Conservation (phyloP, 202 grass and related monocot species). For the Cymbopogon flexuosus region DNA sequence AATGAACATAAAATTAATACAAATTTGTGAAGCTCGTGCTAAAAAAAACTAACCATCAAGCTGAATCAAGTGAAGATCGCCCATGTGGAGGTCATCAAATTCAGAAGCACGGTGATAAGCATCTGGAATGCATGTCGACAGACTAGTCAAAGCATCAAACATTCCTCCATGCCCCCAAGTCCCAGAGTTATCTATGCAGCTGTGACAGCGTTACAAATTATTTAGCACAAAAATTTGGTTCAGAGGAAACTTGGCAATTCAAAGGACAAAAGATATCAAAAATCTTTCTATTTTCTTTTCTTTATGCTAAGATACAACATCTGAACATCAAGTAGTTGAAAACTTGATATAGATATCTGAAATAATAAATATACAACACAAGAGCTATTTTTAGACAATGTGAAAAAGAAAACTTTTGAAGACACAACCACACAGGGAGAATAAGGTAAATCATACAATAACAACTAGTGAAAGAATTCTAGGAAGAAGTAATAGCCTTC, state of each 20-base stretch:
- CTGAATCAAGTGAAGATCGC: slow-evolving; percentile 85
- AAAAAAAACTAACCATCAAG: slow-evolving; percentile 56
- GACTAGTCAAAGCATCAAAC: slow-evolving; percentile 74
- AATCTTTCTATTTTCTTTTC: not conserved
- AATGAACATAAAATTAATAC: slow-evolving; percentile 13
- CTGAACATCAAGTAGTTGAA: slow-evolving; percentile 20
- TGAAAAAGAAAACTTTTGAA: not conserved
- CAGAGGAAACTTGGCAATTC: slow-evolving; percentile 3
- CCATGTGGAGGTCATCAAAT: slow-evolving; percentile 77
- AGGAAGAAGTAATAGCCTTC: not conserved
- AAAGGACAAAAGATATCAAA: not conserved
- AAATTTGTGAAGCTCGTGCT: slow-evolving; percentile 1
- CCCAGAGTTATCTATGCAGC: slow-evolving; percentile 83
- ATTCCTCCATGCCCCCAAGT: slow-evolving; percentile 84
- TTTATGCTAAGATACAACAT: not conserved
- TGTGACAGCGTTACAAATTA: slow-evolving; percentile 40
- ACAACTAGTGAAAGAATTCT: slow-evolving; percentile 9
- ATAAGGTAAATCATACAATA: not conserved
- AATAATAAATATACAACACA: slow-evolving; percentile 20
- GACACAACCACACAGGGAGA: not conserved
- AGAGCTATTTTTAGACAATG: not conserved
- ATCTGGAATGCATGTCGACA: slow-evolving; percentile 77
- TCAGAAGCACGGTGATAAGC: slow-evolving; percentile 77
- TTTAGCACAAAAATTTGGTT: slow-evolving; percentile 28
- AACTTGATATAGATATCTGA: not conserved